These are phyloP conservation scores for Aspergillus egyptiacus DNA, from an alignment of 495 filamentous ascomycete species.

Conservation along the genomic window DNA sequence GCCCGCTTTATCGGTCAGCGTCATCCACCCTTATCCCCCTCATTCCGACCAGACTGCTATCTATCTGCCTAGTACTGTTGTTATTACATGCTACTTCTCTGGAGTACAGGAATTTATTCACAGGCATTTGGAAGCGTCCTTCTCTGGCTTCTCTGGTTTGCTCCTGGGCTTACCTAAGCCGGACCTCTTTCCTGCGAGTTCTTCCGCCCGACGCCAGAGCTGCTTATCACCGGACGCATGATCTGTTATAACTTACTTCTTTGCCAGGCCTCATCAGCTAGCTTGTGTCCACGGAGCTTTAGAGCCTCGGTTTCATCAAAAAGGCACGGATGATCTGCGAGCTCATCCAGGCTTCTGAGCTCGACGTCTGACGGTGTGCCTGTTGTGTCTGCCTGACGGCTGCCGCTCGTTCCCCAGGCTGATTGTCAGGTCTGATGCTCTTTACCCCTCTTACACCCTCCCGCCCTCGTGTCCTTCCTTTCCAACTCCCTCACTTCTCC, in stretches of 20 bases:
- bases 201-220: neutral
- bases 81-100: neutral
- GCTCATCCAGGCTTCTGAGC: neutral
- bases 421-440: too few species aligned
- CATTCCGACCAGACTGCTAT: constrained; percentile 1
- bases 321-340: neutral
- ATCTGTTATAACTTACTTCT: neutral
- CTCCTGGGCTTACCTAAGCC: neutral
- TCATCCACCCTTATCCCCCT: constrained; percentile 12
- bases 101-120: too few species aligned
- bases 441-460: constrained; percentile 25
- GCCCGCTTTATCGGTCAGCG: constrained; percentile 18
- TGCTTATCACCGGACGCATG: constrained; percentile 3
- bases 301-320: neutral
- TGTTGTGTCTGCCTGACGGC: constrained; percentile 19
- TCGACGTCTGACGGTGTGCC: neutral
- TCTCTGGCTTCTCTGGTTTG: neutral
- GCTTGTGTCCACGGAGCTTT: neutral
- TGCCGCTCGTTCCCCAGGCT: constrained; percentile 19
- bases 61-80: too few species aligned
- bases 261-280: neutral
- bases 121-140: too few species aligned
- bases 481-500: neutral
- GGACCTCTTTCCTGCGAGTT: constrained; percentile 1
- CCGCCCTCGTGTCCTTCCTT: neutral